Base-by-base conservation (phyloP, 176 grass and related monocot species). In the Phragmites australis region DNA sequence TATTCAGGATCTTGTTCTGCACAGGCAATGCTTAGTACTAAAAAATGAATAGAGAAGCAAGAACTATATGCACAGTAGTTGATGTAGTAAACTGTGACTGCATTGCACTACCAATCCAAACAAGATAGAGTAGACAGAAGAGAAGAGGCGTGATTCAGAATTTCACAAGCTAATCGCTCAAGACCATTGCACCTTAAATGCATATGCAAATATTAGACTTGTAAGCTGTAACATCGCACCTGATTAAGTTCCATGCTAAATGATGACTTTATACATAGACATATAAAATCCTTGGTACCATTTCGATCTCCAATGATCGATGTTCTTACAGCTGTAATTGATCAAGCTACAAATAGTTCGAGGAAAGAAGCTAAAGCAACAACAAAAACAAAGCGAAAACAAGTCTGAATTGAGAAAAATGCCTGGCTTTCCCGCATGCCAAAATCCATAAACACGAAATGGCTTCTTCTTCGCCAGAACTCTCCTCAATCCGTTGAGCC, bases 341-440 rank as follows among this genome's bases (percentile, higher is more conserved):
- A 70, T 32, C n/a, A 11, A 89, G 65, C 29, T 85, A 82, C 54
- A 85, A 19, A 85, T 30, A 77, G 70, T 81, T 58, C 26, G 30
- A 64, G 56, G 80, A 29, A 78, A 78, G 37, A 37, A 79, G 7
- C 31, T 68, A 81, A 61, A 75, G 58, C 50, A 83, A 63, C 68
- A 77, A 72, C 50, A 70, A 71, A 16, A 65, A 37, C 55, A 65
- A 85, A 89, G 82, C 54, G 55, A 81, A 81, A 81, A 81, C 45
- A 46, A 77, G 17, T 55, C 48, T 47, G 84, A 87, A 91, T 43
- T 72, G 68, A 91, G 76, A 81, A 83, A 91, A 85, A 85, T 91
- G 89, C 89, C 89, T 88, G 89, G 85, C 89, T 87, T 91, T 88
- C 79, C 89, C 79, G 85, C 81, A 91, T 81, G 82, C 89, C 89